These are phyloP conservation scores for Fragilariopsis cylindrus DNA, from an alignment of 108 stramenopile genomes.

Conservation along the genomic window DNA sequence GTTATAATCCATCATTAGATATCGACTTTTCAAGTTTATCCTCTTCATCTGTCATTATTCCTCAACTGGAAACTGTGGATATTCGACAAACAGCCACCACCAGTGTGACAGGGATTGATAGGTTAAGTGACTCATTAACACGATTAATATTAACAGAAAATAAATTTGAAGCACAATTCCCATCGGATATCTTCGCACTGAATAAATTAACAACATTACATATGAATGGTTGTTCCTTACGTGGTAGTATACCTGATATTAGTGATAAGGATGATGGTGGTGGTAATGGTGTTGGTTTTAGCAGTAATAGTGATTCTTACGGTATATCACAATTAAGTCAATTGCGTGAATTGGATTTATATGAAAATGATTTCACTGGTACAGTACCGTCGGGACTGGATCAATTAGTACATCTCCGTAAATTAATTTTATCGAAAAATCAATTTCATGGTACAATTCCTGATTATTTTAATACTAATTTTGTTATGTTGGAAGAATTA, in stretches of 20 bases:
- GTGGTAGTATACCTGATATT: constrained; percentile 18
- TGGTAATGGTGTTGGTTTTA: too few relatives aligned
- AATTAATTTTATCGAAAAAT: constrained; percentile 20
- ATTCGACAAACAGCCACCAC: constrained; percentile 22
- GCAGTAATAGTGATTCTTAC: background rate
- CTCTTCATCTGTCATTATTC: background rate
- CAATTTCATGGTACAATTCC: constrained; percentile 46
- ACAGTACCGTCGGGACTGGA: constrained; percentile 29
- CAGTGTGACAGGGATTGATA: constrained; percentile 9
- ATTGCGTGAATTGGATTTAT: constrained; percentile 16
- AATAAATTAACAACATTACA: constrained; percentile 38
- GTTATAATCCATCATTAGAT: constrained; percentile 19
- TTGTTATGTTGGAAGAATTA: constrained; percentile 29
- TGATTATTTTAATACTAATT: constrained; percentile 19
- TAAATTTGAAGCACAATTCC: constrained; percentile 30
- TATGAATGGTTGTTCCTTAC: constrained; percentile 25
- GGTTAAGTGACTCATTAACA: constrained; percentile 7
- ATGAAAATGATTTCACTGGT: constrained; percentile 42
- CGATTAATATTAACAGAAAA: constrained; percentile 14
- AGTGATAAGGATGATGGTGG: too few relatives aligned
- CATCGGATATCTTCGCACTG: constrained; percentile 52
- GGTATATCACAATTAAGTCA: constrained; percentile 8
- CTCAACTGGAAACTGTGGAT: constrained; percentile 4
- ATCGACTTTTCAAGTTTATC: constrained; percentile 24
- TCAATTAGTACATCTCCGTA: constrained; percentile 19